phyloP scores from a whole-genome alignment of 805 yeast species.

The Candida quercuum region DNA sequence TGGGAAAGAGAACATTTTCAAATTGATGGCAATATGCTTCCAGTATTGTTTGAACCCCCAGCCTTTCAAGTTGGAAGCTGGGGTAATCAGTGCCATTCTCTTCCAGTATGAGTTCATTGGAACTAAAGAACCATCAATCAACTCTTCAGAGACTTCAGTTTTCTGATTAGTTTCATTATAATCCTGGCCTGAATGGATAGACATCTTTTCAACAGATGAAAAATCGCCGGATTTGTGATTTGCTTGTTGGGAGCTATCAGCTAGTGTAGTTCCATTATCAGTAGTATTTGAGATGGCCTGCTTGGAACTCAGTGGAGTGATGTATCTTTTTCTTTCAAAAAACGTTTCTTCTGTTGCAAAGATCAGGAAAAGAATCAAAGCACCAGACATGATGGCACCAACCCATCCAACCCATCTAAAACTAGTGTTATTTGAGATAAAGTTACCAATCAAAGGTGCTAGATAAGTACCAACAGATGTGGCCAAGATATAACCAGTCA shows the following conservation, averaged over 20 bases:
- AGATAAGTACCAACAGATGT: constrained; percentile 73
- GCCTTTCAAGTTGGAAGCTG: constrained; percentile 56
- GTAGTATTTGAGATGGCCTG: constrained; percentile 11
- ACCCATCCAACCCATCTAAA: constrained; percentile 79
- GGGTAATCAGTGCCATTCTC: constrained; percentile 44
- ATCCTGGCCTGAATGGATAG: constrained; percentile 4
- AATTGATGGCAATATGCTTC: constrained; percentile 41
- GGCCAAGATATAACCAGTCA: constrained; percentile 70
- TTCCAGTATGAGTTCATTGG: constrained; percentile 39
- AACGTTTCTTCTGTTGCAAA: constrained; percentile 69
- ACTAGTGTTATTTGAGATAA: constrained; percentile 51
- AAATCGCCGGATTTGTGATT: constrained; percentile 6
- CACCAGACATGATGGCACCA: constrained; percentile 61
- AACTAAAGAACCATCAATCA: constrained; percentile 37
- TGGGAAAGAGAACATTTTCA: constrained; percentile 57
- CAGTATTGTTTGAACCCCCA: constrained; percentile 62
- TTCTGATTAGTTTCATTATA: neutral
- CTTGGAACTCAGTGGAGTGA: constrained; percentile 25
- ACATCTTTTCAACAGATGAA: constrained; percentile 13
- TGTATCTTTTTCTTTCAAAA: constrained; percentile 48
- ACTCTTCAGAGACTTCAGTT: constrained; percentile 14
- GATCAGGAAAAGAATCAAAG: constrained; percentile 44
- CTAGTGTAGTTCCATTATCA: constrained; percentile 13
- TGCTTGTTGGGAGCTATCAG: neutral
- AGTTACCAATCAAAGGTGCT: constrained; percentile 79